Base-by-base conservation (phyloP, 345 rosid genomes). In the Aurinia saxatilis region DNA sequence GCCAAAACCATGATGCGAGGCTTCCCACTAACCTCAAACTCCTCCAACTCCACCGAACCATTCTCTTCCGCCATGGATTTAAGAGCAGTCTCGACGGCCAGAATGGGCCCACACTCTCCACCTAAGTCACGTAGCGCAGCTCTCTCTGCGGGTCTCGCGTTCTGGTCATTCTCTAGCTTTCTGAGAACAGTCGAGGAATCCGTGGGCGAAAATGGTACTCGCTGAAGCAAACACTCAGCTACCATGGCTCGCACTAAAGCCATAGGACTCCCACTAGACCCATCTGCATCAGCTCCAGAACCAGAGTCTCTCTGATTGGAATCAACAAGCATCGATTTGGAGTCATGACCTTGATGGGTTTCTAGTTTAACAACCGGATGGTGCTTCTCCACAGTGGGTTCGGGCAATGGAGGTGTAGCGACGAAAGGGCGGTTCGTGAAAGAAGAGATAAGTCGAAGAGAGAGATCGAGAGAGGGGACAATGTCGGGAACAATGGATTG, bases 111-210 rank as follows among this genome's bases (percentile, higher is more conserved):
- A 1, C 86, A 70, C 68, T 90, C 97, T 1, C 99, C 97, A 0
- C 97, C 97, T 17, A 90, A 48, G 65, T 84, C 97, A 27, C 96
- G 72, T 68, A 93, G 37, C 17, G 92, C 96, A 1, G 84, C 84
- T 75, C 77, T 90, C 80, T 90, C 97, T 6, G 84, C 78, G 0
- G 80, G 44, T 2, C 95, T 80, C 3, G 75, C 79, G 57, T 81
- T 80, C 64, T 80, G 77, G 60, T 87, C 92, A 60, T 86, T 87
- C 87, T 93, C 99, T 67, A 93, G 66, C 84, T 93, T 93, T 75
- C 97, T 83, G 52, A 82, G 72, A 44, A 93, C 79, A 29, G 83
- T 90, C 1, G 88, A 80, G 6, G 97, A 93, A 69, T 90, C 99
- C 4, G 84, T 86, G 6, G 89, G 68, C 2, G 79, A 70, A 72